Evolutionary conservation across 768 basidiomycete species (phyloP).

Genomic region (Mycena crocata): DNA sequence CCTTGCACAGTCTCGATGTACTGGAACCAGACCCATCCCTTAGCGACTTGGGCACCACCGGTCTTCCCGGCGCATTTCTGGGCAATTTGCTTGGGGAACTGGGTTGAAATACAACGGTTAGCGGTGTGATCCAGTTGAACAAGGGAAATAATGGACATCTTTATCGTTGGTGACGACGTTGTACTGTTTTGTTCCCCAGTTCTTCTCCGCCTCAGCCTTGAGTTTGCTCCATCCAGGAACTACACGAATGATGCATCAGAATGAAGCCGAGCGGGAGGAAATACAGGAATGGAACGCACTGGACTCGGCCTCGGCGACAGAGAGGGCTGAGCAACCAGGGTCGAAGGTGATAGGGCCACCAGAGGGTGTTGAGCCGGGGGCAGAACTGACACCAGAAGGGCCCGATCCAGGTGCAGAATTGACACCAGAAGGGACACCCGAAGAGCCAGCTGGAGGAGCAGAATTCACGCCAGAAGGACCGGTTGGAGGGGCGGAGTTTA

Average conservation of each 20-base stretch:
- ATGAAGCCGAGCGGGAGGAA: neutral
- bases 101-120: neutral
- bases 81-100: neutral
- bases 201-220: neutral
- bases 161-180: slow-evolving; percentile 3
- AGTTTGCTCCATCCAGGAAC: neutral
- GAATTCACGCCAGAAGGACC: neutral
- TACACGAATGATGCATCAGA: neutral
- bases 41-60: neutral
- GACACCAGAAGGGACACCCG: neutral
- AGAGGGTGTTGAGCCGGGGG: neutral
- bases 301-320: neutral
- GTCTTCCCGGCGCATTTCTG: neutral
- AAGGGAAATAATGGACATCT: neutral
- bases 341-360: neutral
- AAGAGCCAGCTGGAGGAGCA: neutral
- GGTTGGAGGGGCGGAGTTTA: too few species aligned
- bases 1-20: neutral
- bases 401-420: neutral
- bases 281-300: neutral
- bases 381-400: neutral
- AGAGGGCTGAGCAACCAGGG: neutral
- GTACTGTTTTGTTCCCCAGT: neutral
- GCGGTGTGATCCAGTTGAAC: neutral
- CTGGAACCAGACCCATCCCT: slow-evolving; percentile 7